Percentiles rank a stretch among this genome's conserved stretches.
Evolutionary conservation across 495 filamentous ascomycete species (phyloP).

Genomic region (Trichoderma erinaceum): DNA sequence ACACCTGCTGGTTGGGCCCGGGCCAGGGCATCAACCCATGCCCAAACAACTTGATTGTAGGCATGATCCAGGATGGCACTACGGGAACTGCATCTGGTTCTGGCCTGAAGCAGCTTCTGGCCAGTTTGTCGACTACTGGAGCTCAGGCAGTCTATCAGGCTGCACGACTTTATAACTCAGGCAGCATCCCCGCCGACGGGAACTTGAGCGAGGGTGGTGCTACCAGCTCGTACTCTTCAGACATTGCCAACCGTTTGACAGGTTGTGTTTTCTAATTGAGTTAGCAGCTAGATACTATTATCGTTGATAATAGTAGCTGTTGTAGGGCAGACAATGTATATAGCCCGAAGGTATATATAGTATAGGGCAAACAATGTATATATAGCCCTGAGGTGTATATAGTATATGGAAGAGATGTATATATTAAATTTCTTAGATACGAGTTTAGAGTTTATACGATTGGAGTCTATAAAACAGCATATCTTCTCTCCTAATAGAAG

Average conservation of each 20-base stretch:
- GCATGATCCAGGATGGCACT: conserved; percentile 35
- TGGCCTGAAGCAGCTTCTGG: conserved; percentile 32
- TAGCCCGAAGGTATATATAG: not conserved
- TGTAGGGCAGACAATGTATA: not conserved
- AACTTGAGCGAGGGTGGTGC: conserved; percentile 39
- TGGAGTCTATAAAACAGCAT: no score
- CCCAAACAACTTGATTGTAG: conserved; percentile 23
- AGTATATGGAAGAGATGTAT: not conserved
- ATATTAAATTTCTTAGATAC: not conserved
- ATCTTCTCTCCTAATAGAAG: no score
- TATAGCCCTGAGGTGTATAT: not conserved
- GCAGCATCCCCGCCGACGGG: conserved; percentile 38
- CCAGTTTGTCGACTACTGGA: conserved; percentile 22
- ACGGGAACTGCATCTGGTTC: conserved; percentile 31
- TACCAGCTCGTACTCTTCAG: conserved; percentile 51
- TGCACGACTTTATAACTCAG: conserved; percentile 50
- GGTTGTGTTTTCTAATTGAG: conserved; percentile 24
- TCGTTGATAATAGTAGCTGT: not conserved
- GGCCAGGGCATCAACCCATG: conserved; percentile 21
- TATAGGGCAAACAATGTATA: not conserved
- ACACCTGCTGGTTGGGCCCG: conserved; percentile 13
- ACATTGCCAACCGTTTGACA: conserved; percentile 51
- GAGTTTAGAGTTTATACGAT: no score
- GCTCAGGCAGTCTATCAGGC: conserved; percentile 31
- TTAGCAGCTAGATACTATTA: not conserved